A percentile compares a stretch with the other conserved stretches of the same genome.
Conservation (phyloP, 202 grass and related monocot species). For the Zoysia matrella region DNA sequence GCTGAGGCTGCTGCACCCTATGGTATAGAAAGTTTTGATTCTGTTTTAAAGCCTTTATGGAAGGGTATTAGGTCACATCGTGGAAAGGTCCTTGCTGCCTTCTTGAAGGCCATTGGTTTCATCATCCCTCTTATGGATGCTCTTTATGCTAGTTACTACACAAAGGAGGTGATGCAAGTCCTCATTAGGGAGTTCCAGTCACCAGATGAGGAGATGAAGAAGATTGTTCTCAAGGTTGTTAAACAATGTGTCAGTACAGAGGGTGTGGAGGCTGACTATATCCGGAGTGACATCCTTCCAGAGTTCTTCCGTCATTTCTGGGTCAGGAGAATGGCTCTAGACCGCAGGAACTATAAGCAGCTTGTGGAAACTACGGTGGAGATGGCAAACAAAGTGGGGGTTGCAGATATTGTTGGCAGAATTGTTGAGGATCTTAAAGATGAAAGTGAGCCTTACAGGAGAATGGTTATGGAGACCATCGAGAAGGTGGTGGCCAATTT, state of each 20-base stretch:
- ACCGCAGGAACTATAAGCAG: slow-evolving; percentile 96
- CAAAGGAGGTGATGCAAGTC: too few species aligned
- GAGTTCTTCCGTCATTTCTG: too few species aligned
- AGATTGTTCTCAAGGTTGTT: too few species aligned
- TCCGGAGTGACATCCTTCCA: too few species aligned
- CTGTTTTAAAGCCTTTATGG: too few species aligned
- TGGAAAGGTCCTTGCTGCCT: slow-evolving; percentile 32
- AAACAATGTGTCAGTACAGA: too few species aligned
- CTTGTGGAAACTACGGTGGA: slow-evolving; percentile 97
- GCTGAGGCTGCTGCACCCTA: too few species aligned
- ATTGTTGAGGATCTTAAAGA: slow-evolving; percentile 96
- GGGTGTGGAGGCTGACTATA: too few species aligned
- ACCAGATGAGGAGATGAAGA: too few species aligned
- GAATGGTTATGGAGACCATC: slow-evolving; percentile 99
- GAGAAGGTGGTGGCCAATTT: slow-evolving; percentile 97
- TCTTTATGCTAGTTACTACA: slow-evolving; percentile 67
- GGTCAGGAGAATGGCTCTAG: slow-evolving; percentile 51
- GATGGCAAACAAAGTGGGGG: slow-evolving; percentile 96
- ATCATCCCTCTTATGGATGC: slow-evolving; percentile 98
- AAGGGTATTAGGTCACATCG: too few species aligned
- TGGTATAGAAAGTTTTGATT: too few species aligned
- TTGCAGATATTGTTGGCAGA: slow-evolving; percentile 89
- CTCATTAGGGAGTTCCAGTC: too few species aligned
- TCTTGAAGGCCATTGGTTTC: slow-evolving; percentile 95
- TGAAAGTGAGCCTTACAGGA: slow-evolving; percentile 87